Conservation (phyloP, 2,329 filamentous ascomycete genomes). For the Colletotrichum melonis region DNA sequence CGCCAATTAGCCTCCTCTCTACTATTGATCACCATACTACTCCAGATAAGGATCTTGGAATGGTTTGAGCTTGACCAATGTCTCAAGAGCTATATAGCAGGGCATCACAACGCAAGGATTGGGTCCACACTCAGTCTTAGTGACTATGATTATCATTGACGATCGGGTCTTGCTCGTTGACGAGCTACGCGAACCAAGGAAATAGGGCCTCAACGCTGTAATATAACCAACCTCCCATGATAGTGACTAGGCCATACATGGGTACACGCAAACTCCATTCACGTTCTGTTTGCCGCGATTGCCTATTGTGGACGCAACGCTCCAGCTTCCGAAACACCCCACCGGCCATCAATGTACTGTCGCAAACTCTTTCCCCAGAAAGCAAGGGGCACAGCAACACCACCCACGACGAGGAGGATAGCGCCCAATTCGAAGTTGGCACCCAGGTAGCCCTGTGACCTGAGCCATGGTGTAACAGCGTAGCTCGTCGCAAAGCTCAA, state of each 20-base stretch:
- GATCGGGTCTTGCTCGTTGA: background rate
- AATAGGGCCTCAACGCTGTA: background rate
- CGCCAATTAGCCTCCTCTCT: conserved; percentile 47
- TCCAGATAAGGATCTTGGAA: conserved; percentile 47
- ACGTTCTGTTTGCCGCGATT: background rate
- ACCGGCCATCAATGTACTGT: conserved; percentile 40
- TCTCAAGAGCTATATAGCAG: background rate
- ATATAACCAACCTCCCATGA: background rate
- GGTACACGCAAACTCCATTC: background rate
- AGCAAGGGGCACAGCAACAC: conserved; percentile 39
- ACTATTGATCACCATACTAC: conserved; percentile 46
- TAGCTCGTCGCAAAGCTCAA: conserved; percentile 26
- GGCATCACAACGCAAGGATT: background rate
- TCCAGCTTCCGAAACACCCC: conserved; percentile 39
- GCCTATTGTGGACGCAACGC: conserved; percentile 40
- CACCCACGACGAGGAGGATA: conserved; percentile 37
- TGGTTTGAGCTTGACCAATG: background rate
- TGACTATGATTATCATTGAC: conserved; percentile 12
- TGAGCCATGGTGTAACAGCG: conserved; percentile 22
- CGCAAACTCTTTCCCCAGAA: conserved; percentile 42
- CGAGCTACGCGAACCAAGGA: background rate
- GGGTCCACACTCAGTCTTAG: background rate
- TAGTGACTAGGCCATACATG: background rate
- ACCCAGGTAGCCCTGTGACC: conserved; percentile 28
- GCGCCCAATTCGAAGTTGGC: conserved; percentile 36